phyloP scores from a whole-genome alignment of 768 basidiomycete species.

The Leccinum olivaceopallidum region DNA sequence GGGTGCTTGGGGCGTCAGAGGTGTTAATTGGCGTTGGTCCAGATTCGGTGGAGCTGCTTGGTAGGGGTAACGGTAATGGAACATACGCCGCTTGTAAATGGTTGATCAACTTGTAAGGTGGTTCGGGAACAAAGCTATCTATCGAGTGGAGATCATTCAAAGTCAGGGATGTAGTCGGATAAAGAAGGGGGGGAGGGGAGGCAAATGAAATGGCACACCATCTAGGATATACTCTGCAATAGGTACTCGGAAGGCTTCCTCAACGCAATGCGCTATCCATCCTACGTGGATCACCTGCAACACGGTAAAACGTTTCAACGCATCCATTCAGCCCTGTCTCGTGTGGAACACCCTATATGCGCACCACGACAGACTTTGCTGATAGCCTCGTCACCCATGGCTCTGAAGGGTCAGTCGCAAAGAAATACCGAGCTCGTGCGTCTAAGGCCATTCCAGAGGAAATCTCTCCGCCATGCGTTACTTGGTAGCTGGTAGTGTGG shows the following conservation, averaged over 20 bases:
- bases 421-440: slow-evolving; percentile 29
- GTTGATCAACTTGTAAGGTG: slow-evolving; percentile 21
- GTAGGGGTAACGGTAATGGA: slow-evolving; percentile 4
- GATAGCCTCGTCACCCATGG: slow-evolving; percentile 29
- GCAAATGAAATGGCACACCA: slow-evolving; percentile 21
- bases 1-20: slow-evolving; percentile 29
- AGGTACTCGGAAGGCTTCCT: slow-evolving; percentile 26
- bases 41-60: not conserved
- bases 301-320: not conserved
- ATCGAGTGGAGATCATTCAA: not conserved
- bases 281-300: slow-evolving; percentile 31
- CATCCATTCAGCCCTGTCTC: slow-evolving; percentile 9
- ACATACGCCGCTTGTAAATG: not conserved
- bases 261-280: slow-evolving; percentile 33
- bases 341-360: slow-evolving; percentile 10
- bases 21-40: not conserved
- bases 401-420: slow-evolving; percentile 29
- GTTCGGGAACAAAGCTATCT: slow-evolving; percentile 21
- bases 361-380: slow-evolving; percentile 31
- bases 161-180: slow-evolving; percentile 3
- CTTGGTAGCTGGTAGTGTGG: slow-evolving; percentile 9
- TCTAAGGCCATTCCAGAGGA: slow-evolving; percentile 13
- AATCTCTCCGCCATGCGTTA: slow-evolving; percentile 26
- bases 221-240: slow-evolving; percentile 32
- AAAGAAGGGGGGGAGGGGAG: not conserved